phyloP scores from a whole-genome alignment of 768 basidiomycete species.

The Trichaptum fuscoviolaceum region DNA sequence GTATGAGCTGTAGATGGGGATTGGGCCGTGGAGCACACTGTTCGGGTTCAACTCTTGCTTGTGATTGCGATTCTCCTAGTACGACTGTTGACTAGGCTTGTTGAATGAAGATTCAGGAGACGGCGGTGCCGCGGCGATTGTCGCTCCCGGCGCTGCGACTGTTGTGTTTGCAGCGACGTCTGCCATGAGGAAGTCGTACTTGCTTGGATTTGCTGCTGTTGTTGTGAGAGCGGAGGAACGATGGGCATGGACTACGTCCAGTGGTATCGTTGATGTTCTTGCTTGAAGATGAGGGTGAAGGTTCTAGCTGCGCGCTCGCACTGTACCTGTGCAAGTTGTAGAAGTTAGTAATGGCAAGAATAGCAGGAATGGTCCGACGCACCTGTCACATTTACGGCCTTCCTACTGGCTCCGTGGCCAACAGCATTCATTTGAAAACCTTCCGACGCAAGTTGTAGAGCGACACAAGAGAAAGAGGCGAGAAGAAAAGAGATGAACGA shows the following conservation, averaged over 20 bases:
- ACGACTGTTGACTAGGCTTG: slow-evolving; percentile 25
- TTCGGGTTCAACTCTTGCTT: slow-evolving; percentile 22
- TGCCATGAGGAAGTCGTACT: slow-evolving; percentile 25
- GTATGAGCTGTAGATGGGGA: slow-evolving; percentile 29
- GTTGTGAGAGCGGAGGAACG: slow-evolving; percentile 52
- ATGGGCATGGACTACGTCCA: slow-evolving; percentile 61
- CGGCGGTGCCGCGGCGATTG: slow-evolving; percentile 25
- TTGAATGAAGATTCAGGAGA: slow-evolving; percentile 22
- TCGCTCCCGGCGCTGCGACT: slow-evolving; percentile 28
- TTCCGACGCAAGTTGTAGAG: too few species aligned
- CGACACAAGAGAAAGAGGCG: too few species aligned
- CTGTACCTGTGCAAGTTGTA: too few species aligned
- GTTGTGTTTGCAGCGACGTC: slow-evolving; percentile 20
- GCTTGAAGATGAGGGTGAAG: slow-evolving; percentile 38
- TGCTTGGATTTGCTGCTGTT: slow-evolving; percentile 30
- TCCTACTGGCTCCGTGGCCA: too few species aligned
- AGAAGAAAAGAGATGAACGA: too few species aligned
- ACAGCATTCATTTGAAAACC: too few species aligned
- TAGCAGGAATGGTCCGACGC: too few species aligned
- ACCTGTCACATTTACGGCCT: too few species aligned
- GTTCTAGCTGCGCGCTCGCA: slow-evolving; percentile 35
- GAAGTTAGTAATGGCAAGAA: too few species aligned
- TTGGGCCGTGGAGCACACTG: slow-evolving; percentile 42
- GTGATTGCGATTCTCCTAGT: slow-evolving; percentile 16
- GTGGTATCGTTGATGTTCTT: slow-evolving; percentile 45